A percentile compares a stretch with the other conserved stretches of the same genome.
Evolutionary conservation across 257 asterid genomes (phyloP).

Genomic region (Lantana camara): DNA sequence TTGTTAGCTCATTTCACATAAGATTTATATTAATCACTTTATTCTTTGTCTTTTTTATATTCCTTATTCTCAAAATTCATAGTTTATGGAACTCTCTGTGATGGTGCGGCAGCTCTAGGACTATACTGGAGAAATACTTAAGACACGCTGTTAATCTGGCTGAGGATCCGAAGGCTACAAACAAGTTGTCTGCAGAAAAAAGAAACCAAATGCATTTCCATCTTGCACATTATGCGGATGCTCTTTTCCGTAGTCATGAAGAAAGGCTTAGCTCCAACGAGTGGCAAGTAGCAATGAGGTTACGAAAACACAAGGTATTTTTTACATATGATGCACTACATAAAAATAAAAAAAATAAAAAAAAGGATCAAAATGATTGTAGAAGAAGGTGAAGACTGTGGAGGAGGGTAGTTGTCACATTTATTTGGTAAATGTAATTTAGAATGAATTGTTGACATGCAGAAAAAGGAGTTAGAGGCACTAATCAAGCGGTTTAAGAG

Average conservation of each 20-base stretch:
- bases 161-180: slow-evolving; percentile 56
- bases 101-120: slow-evolving; percentile 78
- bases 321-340: slow-evolving; percentile 11
- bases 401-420: slow-evolving; percentile 11
- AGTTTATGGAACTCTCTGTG: slow-evolving; percentile 20
- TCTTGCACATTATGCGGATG: slow-evolving; percentile 98
- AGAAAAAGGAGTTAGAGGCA: slow-evolving; percentile 92
- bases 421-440: slow-evolving; percentile 24
- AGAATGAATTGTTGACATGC: slow-evolving; percentile 35
- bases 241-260: slow-evolving; percentile 89
- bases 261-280: slow-evolving; percentile 92
- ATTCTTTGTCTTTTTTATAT: too few relatives aligned
- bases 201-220: slow-evolving; percentile 95
- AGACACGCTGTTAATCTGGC: slow-evolving; percentile 88
- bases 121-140: slow-evolving; percentile 89
- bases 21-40: slow-evolving; percentile 5
- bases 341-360: too few relatives aligned
- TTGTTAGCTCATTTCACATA: slow-evolving; percentile 5
- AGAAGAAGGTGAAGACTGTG: slow-evolving; percentile 26
- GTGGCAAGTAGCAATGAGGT: slow-evolving; percentile 91
- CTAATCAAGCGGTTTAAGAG: slow-evolving; percentile 70
- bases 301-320: slow-evolving; percentile 82
- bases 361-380: slow-evolving; percentile 18
- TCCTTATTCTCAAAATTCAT: slow-evolving; percentile 13
- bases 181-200: slow-evolving; percentile 60